Evolutionary conservation across 129 eudicot genomes (phyloP).

Genomic region (Silybum marianum): DNA sequence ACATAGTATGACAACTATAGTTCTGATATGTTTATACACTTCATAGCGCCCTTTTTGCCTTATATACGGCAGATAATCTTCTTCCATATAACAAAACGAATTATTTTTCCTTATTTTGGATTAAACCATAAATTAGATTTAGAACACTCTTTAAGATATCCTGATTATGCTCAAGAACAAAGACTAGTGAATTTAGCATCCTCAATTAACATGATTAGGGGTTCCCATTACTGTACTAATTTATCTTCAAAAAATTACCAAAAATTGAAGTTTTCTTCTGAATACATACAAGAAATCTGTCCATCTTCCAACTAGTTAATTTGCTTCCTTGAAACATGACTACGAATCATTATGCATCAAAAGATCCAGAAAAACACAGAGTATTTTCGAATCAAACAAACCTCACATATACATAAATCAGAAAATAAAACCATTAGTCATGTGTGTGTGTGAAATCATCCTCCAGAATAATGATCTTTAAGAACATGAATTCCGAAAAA

Average conservation of each 20-base stretch:
- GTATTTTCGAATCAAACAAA: neutral
- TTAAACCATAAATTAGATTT: neutral
- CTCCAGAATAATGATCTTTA: neutral
- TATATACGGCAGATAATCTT: neutral
- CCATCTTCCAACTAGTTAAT: neutral
- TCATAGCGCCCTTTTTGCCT: neutral
- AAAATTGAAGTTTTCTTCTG: neutral
- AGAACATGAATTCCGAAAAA: conserved; percentile 6
- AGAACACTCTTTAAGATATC: neutral
- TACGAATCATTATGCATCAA: neutral
- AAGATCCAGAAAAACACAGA: neutral
- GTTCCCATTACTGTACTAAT: neutral
- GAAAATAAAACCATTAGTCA: neutral
- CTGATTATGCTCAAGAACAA: neutral
- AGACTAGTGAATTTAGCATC: neutral
- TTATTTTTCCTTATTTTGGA: neutral
- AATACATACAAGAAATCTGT: neutral
- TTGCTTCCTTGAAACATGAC: neutral
- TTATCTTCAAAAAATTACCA: too few species aligned
- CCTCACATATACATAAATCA: neutral
- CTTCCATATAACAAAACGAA: neutral
- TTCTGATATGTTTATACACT: neutral
- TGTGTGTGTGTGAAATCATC: neutral
- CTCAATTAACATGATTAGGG: conserved; percentile 2
- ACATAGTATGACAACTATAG: neutral